Conservation (phyloP, 148 eudicot genomes). For the Arctostaphylos glauca region DNA sequence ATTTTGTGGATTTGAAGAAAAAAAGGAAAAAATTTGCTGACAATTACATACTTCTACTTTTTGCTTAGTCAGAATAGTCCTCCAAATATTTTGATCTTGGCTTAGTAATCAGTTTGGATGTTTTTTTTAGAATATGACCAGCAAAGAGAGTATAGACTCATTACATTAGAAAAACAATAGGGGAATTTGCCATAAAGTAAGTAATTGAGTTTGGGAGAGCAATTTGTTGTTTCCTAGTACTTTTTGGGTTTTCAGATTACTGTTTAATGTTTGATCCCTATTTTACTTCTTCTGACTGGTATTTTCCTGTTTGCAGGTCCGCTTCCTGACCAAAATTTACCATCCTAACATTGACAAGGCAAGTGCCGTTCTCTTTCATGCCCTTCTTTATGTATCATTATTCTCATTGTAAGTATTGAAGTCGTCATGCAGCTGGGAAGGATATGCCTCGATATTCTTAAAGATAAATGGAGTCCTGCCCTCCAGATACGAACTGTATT, state of each 20-base stretch:
- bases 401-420: background rate
- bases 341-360: slow-evolving; percentile 99
- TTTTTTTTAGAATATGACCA: too few relatives aligned
- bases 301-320: slow-evolving; percentile 60
- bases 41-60: too few relatives aligned
- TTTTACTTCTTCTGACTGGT: slow-evolving; percentile 11
- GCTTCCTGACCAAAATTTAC: slow-evolving; percentile 95
- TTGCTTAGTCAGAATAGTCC: too few relatives aligned
- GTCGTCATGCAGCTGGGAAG: slow-evolving; percentile 80
- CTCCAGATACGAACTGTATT: slow-evolving; percentile 98
- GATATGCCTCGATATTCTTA: slow-evolving; percentile 97
- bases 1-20: too few relatives aligned
- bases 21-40: too few relatives aligned
- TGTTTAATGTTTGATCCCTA: background rate
- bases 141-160: too few relatives aligned
- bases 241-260: background rate
- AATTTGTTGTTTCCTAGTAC: background rate
- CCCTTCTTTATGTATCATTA: background rate
- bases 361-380: slow-evolving; percentile 10
- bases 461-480: slow-evolving; percentile 99
- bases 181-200: background rate
- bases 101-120: too few relatives aligned
- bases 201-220: background rate
- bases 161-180: too few relatives aligned
- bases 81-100: too few relatives aligned